Evolutionary conservation across 768 basidiomycete species (phyloP).

Genomic region (Phylloporus rhodoxanthus): DNA sequence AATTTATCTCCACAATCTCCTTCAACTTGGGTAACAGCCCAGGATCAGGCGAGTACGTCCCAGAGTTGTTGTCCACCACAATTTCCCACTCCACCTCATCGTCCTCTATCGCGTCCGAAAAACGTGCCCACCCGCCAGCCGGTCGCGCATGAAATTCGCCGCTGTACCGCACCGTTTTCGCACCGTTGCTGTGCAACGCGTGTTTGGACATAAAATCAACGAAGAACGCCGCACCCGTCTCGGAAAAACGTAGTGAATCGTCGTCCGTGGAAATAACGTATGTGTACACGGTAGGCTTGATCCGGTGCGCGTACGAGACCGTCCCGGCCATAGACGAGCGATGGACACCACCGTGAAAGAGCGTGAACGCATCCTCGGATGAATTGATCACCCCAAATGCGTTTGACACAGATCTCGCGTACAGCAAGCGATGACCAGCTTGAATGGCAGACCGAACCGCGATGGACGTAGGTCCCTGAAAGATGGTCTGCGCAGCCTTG

Average conservation of each 20-base stretch:
- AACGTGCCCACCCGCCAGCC: constrained; percentile 59
- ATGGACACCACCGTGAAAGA: constrained; percentile 45
- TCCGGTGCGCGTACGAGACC: constrained; percentile 35
- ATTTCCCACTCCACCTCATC: constrained; percentile 68
- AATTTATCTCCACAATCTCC: constrained; percentile 65
- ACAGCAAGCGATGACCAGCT: constrained; percentile 67
- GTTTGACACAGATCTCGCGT: constrained; percentile 60
- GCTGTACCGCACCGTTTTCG: constrained; percentile 58
- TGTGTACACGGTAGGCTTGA: constrained; percentile 82
- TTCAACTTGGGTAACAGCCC: constrained; percentile 54
- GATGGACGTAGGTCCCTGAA: constrained; percentile 52
- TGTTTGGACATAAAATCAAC: constrained; percentile 86
- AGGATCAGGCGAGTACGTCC: constrained; percentile 76
- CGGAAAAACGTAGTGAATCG: constrained; percentile 75
- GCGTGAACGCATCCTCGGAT: constrained; percentile 41
- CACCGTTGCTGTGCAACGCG: constrained; percentile 75
- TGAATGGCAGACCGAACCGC: constrained; percentile 66
- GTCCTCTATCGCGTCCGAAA: constrained; percentile 51
- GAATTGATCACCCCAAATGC: constrained; percentile 54
- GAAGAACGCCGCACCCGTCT: constrained; percentile 83
- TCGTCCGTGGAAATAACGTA: constrained; percentile 76
- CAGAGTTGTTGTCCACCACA: constrained; percentile 81
- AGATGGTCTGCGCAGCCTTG: constrained; percentile 67
- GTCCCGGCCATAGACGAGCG: constrained; percentile 11
- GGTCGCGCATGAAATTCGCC: constrained; percentile 80